phyloP scores from a whole-genome alignment of 2,329 filamentous ascomycete genomes.

The Monosporascus sp. region DNA sequence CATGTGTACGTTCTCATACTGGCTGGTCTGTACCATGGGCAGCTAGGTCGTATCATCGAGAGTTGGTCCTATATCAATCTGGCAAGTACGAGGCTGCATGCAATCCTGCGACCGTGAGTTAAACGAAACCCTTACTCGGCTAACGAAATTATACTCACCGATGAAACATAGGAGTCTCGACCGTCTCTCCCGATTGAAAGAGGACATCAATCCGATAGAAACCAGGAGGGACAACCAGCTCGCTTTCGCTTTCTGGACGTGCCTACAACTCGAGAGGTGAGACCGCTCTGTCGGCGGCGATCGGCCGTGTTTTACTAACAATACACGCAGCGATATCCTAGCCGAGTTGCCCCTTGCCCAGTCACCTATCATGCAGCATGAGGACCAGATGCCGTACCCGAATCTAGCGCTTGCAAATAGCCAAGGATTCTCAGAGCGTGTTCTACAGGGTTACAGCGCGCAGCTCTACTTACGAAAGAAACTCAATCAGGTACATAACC shows the following conservation, averaged over 20 bases:
- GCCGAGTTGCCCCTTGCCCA: constrained; percentile 71
- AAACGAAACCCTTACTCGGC: neutral
- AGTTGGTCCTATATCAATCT: constrained; percentile 63
- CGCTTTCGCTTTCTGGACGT: constrained; percentile 85
- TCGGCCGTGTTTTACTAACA: constrained; percentile 11
- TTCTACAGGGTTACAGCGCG: constrained; percentile 56
- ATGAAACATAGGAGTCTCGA: constrained; percentile 39
- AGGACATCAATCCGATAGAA: constrained; percentile 26
- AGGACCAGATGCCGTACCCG: constrained; percentile 63
- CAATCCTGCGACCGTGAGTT: constrained; percentile 70
- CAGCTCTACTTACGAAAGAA: constrained; percentile 62
- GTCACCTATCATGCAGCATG: constrained; percentile 56
- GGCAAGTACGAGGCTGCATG: constrained; percentile 56
- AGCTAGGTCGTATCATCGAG: constrained; percentile 79
- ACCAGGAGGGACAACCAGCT: constrained; percentile 57
- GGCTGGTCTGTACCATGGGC: constrained; percentile 83
- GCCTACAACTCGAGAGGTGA: constrained; percentile 84
- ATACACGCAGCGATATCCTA: constrained; percentile 68
- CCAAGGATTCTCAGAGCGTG: constrained; percentile 39
- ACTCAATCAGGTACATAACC: constrained; percentile 57
- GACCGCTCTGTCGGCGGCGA: constrained; percentile 4
- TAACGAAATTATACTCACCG: constrained; percentile 3
- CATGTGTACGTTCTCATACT: constrained; percentile 83
- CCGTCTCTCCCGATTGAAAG: constrained; percentile 40
- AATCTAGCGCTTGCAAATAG: constrained; percentile 44